Conservation (phyloP, 306 rosid genomes). For the Vigna radiata region DNA sequence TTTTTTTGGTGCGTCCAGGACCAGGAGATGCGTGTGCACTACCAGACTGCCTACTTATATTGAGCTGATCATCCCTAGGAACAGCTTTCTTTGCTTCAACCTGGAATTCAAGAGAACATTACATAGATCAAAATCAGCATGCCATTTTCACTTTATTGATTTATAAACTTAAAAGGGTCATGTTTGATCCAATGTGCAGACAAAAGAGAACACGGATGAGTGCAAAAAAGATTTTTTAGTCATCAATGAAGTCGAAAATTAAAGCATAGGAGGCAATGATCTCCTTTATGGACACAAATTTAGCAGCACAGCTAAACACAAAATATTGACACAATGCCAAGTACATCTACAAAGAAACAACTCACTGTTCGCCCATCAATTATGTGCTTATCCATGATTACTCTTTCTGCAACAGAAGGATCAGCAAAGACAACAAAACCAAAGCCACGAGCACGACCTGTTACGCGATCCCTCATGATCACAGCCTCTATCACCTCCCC, state of each 20-base stretch:
- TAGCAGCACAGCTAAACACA: conserved; percentile 28
- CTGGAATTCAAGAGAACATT: conserved; percentile 61
- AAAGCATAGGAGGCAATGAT: conserved; percentile 20
- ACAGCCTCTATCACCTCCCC: conserved; percentile 98
- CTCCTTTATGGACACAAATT: background rate
- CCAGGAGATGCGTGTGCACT: conserved; percentile 76
- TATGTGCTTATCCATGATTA: conserved; percentile 90
- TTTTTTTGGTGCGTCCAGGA: conserved; percentile 94
- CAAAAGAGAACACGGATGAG: conserved; percentile 11
- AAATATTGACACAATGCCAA: conserved; percentile 43
- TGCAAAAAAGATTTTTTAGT: background rate
- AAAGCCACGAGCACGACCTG: conserved; percentile 99
- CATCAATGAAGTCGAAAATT: conserved; percentile 28
- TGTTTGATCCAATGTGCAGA: conserved; percentile 53
- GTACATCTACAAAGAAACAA: conserved; percentile 42
- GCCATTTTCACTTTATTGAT: conserved; percentile 35
- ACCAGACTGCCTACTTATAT: conserved; percentile 64
- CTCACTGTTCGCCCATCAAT: conserved; percentile 97
- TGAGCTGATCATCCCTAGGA: conserved; percentile 95
- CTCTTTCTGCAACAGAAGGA: conserved; percentile 94
- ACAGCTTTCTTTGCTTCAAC: conserved; percentile 99
- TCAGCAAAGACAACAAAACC: conserved; percentile 94
- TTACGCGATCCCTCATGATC: conserved; percentile 98
- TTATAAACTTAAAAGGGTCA: conserved; percentile 18
- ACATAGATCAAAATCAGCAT: conserved; percentile 47